Conservation (phyloP, 805 yeast species). For the Spathaspora girioi region DNA sequence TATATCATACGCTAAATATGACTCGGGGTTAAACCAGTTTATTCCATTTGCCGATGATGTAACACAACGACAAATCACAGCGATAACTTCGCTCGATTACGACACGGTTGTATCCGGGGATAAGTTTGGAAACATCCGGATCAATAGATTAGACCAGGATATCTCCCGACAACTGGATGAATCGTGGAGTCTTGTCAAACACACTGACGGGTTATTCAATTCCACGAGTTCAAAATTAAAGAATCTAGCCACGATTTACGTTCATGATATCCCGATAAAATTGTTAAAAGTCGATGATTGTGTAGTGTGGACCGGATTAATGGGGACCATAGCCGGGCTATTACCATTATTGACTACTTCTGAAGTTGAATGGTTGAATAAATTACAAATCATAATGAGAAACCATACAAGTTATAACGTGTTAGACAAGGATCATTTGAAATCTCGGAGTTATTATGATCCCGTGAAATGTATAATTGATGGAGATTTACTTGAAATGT, state of each 20-base stretch:
- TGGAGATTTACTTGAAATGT: constrained; percentile 80
- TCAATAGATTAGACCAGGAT: constrained; percentile 56
- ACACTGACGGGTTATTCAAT: constrained; percentile 35
- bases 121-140: constrained; percentile 75
- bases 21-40: constrained; percentile 47
- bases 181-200: constrained; percentile 38
- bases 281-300: constrained; percentile 61
- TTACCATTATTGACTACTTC: constrained; percentile 60
- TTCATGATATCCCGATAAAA: constrained; percentile 69
- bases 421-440: constrained; percentile 65
- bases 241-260: constrained; percentile 52
- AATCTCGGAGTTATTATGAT: constrained; percentile 74
- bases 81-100: constrained; percentile 60
- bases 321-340: constrained; percentile 76
- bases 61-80: constrained; percentile 62
- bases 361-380: constrained; percentile 58
- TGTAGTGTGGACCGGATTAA: constrained; percentile 69
- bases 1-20: constrained; percentile 52
- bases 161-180: constrained; percentile 47
- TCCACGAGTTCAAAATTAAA: constrained; percentile 54
- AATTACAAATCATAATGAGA: constrained; percentile 48
- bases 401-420: constrained; percentile 26
- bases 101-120: constrained; percentile 83
- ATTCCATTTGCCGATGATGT: constrained; percentile 68
- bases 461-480: constrained; percentile 77